Evolutionary conservation across 1,284 basidiomycete genomes (phyloP), one percentile per base, ranked within the genome.

Genomic region (Papiliotrema terrestris): DNA sequence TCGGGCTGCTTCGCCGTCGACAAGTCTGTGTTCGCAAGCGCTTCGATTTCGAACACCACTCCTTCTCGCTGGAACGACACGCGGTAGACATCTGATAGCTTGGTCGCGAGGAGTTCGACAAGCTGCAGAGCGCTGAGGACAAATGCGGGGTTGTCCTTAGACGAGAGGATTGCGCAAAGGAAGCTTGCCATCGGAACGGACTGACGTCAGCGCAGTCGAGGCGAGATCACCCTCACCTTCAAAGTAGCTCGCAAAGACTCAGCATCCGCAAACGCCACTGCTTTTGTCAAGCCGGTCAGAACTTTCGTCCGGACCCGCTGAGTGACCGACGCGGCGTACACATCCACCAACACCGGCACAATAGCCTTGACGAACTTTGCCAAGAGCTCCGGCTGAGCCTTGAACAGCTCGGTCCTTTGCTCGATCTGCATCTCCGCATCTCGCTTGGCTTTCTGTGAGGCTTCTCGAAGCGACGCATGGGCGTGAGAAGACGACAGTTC

Each of bases 291-390:
- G 1, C 88, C 90, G 0, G 86, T 88, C 57, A 97, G 80, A 0
- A 90, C 89, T 79, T 94, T 94, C 49, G 88, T 84, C 56, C 93
- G 82, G 2, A 96, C 86, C 6, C 89, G 85, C 0, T 86, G 84
- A 52, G 86, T 86, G 35, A 97, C 91, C 66, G 91, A 95, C 11
- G 94, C 93, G 20, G 91, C 88, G 75, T 95, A 97, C 8, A 97
- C 93, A 66, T 97, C 93, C 54, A 96, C 86, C 49, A 97, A 81
- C 46, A 94, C 91, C 0, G 94, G 94, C 1, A 95, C 85, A 66
- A 92, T 85, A 19, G 93, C 80, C 41, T 84, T 84, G 83, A 91
- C 88, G 74, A 92, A 96, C 26, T 85, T 83, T 26, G 83, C 84
- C 51, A 94, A 85, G n/a, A 91, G 83, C 5, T 80, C 81, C 11